Evolutionary conservation across 257 asterid species (phyloP), one percentile per base, ranked within the genome.

Genomic region (Solanum tarijense): DNA sequence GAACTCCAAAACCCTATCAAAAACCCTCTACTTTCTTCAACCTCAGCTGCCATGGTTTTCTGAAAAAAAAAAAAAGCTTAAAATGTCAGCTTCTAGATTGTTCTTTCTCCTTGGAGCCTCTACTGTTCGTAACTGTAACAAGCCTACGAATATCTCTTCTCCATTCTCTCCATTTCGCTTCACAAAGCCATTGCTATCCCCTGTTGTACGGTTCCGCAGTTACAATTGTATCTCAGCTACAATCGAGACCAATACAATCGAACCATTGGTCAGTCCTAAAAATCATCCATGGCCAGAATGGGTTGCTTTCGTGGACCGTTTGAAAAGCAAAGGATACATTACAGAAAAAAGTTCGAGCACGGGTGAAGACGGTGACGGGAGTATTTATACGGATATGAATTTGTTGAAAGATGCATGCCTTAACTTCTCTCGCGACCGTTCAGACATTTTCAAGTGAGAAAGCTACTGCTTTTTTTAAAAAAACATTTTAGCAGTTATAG

Each of bases 261-360:
- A 87, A 83, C 76, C 83, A 34, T 76, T 91, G 48, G 78, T 78
- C 55, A 12, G n/a, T 35, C n/a, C 89, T 23, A 20, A 12, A 6
- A 55, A 84, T 55, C 99, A 97, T 89, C 99, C 98, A 0, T 97
- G 99, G 99, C 98, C 98, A 3, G 99, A 96, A 90, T 97, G 99
- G 99, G 91, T 95, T 75, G 78, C 84, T 62, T 97, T 97, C 76
- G 90, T 96, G 62, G 98, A 95, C 89, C 92, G 93, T 34, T 90
- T 96, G 88, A 94, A 94, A 89, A 74, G 91, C 86, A 97, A 90
- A 87, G 99, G 98, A 39, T 96, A 95, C 93, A 62, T 96, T 27
- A 25, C 89, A 8, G 89, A 16, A 29, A 90, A 16, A 29, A 90
- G 78, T 3, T 85, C 6, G 48, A 90, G 73, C 2, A 88, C 6